These are phyloP conservation scores for Arthrocladium fulminans DNA, from an alignment of 2,329 filamentous ascomycete genomes.

Conservation along the genomic window DNA sequence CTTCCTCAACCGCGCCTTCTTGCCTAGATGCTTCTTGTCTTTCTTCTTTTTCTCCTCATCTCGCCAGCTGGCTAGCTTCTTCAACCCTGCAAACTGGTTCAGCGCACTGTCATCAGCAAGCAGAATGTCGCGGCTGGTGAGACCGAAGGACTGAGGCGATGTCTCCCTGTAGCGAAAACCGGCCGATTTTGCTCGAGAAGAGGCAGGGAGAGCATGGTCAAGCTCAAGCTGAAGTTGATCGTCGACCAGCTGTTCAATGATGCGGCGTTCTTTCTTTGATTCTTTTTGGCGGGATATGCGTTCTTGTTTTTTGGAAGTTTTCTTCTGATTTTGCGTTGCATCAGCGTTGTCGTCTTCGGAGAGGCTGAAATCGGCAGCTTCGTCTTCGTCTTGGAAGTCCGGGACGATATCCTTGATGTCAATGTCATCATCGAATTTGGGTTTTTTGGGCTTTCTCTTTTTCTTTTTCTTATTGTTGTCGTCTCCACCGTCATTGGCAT, in stretches of 20 bases:
- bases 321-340: slow-evolving; percentile 30
- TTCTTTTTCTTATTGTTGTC: slow-evolving; percentile 65
- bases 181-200: slow-evolving; percentile 43
- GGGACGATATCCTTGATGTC: slow-evolving; percentile 88
- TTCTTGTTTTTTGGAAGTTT: slow-evolving; percentile 42
- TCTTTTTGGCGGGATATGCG: slow-evolving; percentile 55
- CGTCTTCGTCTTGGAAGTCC: slow-evolving; percentile 50
- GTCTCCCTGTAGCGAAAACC: slow-evolving; percentile 91
- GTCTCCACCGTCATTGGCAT: slow-evolving; percentile 85
- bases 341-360: slow-evolving; percentile 41
- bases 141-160: slow-evolving; percentile 78
- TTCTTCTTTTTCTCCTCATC: slow-evolving; percentile 81
- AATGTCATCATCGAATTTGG: slow-evolving; percentile 93
- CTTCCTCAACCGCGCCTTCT: slow-evolving; percentile 81
- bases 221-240: slow-evolving; percentile 70
- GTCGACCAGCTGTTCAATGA: slow-evolving; percentile 80
- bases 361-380: slow-evolving; percentile 43
- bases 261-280: slow-evolving; percentile 69
- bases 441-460: slow-evolving; percentile 53
- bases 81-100: slow-evolving; percentile 85
- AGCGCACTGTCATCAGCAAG: slow-evolving; percentile 77
- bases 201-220: slow-evolving; percentile 53
- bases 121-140: slow-evolving; percentile 83
- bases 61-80: slow-evolving; percentile 86
- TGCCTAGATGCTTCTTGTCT: slow-evolving; percentile 79